Evolutionary conservation across 1,284 basidiomycete genomes (phyloP), one percentile per base, ranked within the genome.

Genomic region (Calocybe gambosa): DNA sequence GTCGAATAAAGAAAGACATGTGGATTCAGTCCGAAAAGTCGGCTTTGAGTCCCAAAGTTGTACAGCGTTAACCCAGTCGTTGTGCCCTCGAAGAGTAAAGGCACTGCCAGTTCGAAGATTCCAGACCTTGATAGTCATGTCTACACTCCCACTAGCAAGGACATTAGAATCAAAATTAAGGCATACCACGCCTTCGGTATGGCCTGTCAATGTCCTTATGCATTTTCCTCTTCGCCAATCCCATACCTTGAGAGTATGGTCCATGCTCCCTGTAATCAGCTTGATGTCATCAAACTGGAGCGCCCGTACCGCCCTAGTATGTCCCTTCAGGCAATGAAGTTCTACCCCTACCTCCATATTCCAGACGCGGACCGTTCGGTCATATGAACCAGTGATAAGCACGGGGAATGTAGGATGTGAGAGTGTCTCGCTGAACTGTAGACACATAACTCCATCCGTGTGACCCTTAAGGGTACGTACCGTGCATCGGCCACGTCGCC

Each of bases 381-480:
- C 96, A 68, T 97, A 98, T 4, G 93, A 96, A 37, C 95, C 96
- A 0, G 95, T 97, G 69, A 99, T 95, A 44, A 99, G 83, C 51
- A 99, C 82, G 0, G 96, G 93, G 62, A 93, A 91, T 13, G 82
- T 75, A 5, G 91, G 91, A 61, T 92, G 85, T 8, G 81, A 74
- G 18, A 97, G 77, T 2, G 85, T 82, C 61, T 98, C 95, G 64
- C 80, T 86, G 65, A 94, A 95, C 62, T 98, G 94, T 3, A 99
- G 77, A 64, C 95, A 99, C 87, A 98, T 96, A 60, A 99, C 85
- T 46, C 93, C 92, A 60, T 99, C 93, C 4, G 89, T 89, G 67
- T 99, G 96, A 0, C 96, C 95, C 55, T 85, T 83, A 39, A 99
- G 74, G 0, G 85, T 89, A 39, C 85, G 87, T 39, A 88, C 85